A percentile compares a stretch with the other conserved stretches of the same genome.
Conservation (phyloP, 2,329 filamentous ascomycete species). For the Fusarium newnesense region DNA sequence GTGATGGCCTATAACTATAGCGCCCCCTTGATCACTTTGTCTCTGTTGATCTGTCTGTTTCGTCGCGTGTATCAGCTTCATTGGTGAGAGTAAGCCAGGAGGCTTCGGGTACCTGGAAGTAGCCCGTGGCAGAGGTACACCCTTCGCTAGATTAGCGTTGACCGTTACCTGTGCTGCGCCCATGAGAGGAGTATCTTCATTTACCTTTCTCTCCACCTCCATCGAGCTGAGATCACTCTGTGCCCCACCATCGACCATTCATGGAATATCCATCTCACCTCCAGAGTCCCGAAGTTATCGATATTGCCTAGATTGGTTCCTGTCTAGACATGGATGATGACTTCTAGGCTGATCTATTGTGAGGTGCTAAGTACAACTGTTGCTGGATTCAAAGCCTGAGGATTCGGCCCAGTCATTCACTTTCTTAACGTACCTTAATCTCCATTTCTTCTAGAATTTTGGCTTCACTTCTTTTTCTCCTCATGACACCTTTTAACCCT, state of each 20-base stretch:
- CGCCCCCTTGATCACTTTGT: conserved; percentile 3
- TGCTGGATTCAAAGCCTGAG: neutral
- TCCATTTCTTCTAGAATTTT: conserved; percentile 3
- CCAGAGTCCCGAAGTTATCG: conserved; percentile 9
- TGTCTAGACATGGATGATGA: conserved; percentile 11
- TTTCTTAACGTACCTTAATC: neutral
- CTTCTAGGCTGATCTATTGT: conserved; percentile 6
- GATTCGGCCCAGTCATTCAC: neutral
- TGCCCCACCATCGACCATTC: conserved; percentile 27
- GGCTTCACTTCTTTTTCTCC: neutral
- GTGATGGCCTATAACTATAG: conserved; percentile 11
- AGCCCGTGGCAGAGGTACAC: conserved; percentile 8
- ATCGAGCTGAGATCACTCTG: conserved; percentile 26
- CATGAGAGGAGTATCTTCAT: conserved; percentile 27
- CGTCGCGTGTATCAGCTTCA: conserved; percentile 37
- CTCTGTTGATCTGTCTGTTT: conserved; percentile 29
- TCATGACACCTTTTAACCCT: conserved; percentile 20
- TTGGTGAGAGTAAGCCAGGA: conserved; percentile 17
- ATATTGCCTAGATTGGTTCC: conserved; percentile 18
- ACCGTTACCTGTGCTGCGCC: conserved; percentile 8
- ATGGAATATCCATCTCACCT: conserved; percentile 6
- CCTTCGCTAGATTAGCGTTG: conserved; percentile 12
- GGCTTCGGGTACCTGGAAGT: conserved; percentile 26
- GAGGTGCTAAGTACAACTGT: conserved; percentile 11
- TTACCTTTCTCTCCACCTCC: conserved; percentile 32